These are phyloP conservation scores for Blastobotrys raffinosifermentans DNA, from an alignment of 1,139 yeast genomes.

Conservation along the genomic window DNA sequence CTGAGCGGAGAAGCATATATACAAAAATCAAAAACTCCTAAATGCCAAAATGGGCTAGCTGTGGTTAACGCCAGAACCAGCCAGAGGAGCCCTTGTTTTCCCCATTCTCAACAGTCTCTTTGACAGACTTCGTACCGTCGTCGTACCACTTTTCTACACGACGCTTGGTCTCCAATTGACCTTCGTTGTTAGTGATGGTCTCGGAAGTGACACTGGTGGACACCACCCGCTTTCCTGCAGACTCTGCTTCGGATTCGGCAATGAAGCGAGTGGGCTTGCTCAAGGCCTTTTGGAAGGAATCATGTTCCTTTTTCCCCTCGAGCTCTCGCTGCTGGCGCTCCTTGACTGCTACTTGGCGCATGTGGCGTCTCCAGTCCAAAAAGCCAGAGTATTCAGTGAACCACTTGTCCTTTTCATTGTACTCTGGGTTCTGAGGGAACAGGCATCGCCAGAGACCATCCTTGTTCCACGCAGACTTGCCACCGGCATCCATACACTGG, in stretches of 20 bases:
- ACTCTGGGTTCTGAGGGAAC: slow-evolving; percentile 32
- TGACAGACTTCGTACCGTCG: slow-evolving; percentile 53
- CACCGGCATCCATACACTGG: slow-evolving; percentile 57
- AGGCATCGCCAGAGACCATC: slow-evolving; percentile 82
- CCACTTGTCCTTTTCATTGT: slow-evolving; percentile 28
- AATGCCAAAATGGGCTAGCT: too few species aligned
- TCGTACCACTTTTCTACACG: slow-evolving; percentile 50
- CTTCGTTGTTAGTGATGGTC: slow-evolving; percentile 42
- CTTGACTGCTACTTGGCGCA: slow-evolving; percentile 40
- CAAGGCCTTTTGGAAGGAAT: slow-evolving; percentile 26
- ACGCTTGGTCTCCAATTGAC: slow-evolving; percentile 49
- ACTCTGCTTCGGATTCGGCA: slow-evolving; percentile 20
- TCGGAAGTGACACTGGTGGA: slow-evolving; percentile 47
- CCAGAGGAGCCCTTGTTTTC: slow-evolving; percentile 15
- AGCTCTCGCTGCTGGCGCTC: slow-evolving; percentile 11
- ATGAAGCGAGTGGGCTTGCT: not conserved
- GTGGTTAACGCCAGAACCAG: slow-evolving; percentile 30
- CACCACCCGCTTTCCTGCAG: slow-evolving; percentile 37
- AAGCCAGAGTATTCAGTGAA: slow-evolving; percentile 61
- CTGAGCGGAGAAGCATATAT: too few species aligned
- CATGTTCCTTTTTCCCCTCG: slow-evolving; percentile 11
- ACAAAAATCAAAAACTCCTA: too few species aligned
- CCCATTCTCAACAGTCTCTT: slow-evolving; percentile 27
- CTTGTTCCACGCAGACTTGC: slow-evolving; percentile 72
- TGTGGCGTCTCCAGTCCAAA: slow-evolving; percentile 59